Base-by-base conservation (phyloP, 2,329 filamentous ascomycete species). In the Aureobasidium mangrovei region DNA sequence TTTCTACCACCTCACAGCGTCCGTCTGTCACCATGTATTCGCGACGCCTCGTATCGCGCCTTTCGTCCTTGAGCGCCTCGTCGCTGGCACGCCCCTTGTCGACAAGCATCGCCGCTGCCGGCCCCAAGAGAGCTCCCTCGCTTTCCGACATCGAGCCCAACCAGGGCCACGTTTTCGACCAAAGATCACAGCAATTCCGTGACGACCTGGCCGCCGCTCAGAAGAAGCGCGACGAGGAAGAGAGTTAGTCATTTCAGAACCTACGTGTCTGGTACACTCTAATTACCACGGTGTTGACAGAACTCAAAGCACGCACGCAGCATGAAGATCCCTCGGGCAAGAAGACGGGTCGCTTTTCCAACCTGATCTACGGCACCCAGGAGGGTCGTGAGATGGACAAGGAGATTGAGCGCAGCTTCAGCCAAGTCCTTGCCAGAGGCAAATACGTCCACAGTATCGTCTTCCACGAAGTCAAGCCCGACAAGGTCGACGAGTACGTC, bases 371-470 rank as follows among this genome's bases (percentile, higher is more conserved):
- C 72, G 93, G 93, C 65, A 98, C 93, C 10, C 90, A 93, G 66
- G 91, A 97, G 72, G 93, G 91, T 32, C 84, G 91, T 58, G 87
- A 95, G 74, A 82, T 96, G 69, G 93, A 98, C 66, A 86, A 88
- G 60, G 91, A 97, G 73, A 91, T 98, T 66, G 90, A 97, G 74
- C 84, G 91, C 56, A 94, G 88, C 68, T 98, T 97, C 74, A 94
- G 88, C 49, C 91, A 96, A 70, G 88, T 97, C 42, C 77, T 98
- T 43, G 93, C 93, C 27, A 82, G 93, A 60, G 93, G 93, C 67
- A 98, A 98, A 75, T 98, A 98, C 66, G 91, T 98, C 53, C 93
- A 98, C 72, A 94, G 90, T 44, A 96, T 98, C 69, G 90, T 95
- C 56, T 89, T 95, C 67, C 93, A 98, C 75, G 82, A 94, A 58